Percentiles rank a stretch among this genome's conserved stretches.
Conservation (phyloP, 2,329 filamentous ascomycete genomes). For the Dichotomopilus funicola region DNA sequence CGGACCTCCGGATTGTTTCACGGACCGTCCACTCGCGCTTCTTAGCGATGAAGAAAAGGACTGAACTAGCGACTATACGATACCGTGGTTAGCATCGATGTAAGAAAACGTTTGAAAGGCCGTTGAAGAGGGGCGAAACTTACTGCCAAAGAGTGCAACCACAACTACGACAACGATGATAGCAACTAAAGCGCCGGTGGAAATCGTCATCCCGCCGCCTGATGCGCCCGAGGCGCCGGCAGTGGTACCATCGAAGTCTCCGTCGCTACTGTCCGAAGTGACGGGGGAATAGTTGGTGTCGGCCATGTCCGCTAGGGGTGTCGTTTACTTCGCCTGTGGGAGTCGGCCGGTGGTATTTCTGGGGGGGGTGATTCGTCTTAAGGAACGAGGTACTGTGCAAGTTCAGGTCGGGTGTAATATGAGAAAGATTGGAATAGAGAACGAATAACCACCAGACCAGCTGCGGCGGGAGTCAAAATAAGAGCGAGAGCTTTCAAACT, state of each 20-base stretch:
- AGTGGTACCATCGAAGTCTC: conserved; percentile 40
- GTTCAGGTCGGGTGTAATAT: neutral
- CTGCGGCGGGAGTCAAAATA: conserved; percentile 5
- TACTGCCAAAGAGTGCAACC: conserved; percentile 64
- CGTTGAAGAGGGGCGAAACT: conserved; percentile 25
- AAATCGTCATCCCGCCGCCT: conserved; percentile 55
- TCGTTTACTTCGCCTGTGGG: conserved; percentile 7
- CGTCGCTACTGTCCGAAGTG: conserved; percentile 35
- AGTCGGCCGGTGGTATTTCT: neutral
- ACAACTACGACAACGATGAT: conserved; percentile 66
- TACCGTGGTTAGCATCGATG: neutral
- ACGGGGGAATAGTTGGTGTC: conserved; percentile 34
- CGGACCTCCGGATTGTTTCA: conserved; percentile 63
- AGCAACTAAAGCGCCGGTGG: conserved; percentile 62
- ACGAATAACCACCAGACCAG: conserved; percentile 12
- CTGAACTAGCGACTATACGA: conserved; percentile 51
- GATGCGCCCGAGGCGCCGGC: conserved; percentile 61
- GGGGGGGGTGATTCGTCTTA: neutral
- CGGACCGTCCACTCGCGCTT: conserved; percentile 78
- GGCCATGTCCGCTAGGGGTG: conserved; percentile 34
- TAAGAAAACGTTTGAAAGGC: conserved; percentile 31
- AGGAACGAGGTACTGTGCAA: too few relatives aligned
- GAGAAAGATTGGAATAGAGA: neutral
- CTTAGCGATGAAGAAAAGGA: conserved; percentile 74
- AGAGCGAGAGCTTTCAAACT: neutral